A percentile compares a stretch with the other conserved stretches of the same genome.
Evolutionary conservation across 768 basidiomycete genomes (phyloP).

Genomic region (Kwoniella botswanensis): DNA sequence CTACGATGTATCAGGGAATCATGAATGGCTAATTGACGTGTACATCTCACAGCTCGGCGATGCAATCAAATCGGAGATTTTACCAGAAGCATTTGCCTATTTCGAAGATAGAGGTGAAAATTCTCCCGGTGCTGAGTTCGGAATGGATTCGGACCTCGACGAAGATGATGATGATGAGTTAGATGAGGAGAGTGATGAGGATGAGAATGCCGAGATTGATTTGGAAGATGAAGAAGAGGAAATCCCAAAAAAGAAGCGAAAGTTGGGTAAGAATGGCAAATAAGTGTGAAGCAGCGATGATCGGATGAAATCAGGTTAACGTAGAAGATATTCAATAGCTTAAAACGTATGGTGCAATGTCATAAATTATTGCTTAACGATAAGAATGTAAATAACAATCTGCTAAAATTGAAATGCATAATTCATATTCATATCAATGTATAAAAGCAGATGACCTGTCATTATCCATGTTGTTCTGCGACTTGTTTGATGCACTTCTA

Average conservation of each 20-base stretch:
- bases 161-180: slow-evolving; percentile 49
- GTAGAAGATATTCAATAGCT: no score
- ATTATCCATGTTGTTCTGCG: background rate
- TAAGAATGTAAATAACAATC: no score
- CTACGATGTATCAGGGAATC: no score
- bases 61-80: slow-evolving; percentile 41
- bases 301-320: no score
- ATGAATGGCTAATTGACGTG: no score
- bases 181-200: slow-evolving; percentile 46
- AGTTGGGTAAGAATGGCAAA: slow-evolving; percentile 21
- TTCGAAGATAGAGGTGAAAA: slow-evolving; percentile 44
- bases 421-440: slow-evolving; percentile 1
- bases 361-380: no score
- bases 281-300: background rate
- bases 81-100: slow-evolving; percentile 49
- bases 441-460: no score
- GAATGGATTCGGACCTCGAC: slow-evolving; percentile 29
- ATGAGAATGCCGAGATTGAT: slow-evolving; percentile 45
- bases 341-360: no score
- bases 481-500: background rate
- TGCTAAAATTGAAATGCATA: background rate
- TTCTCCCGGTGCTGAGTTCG: slow-evolving; percentile 29
- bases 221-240: slow-evolving; percentile 51
- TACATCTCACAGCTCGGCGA: slow-evolving; percentile 41
- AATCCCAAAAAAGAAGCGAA: slow-evolving; percentile 44